Evolutionary conservation across 768 basidiomycete genomes (phyloP).

Genomic region (Lentinula sp.): DNA sequence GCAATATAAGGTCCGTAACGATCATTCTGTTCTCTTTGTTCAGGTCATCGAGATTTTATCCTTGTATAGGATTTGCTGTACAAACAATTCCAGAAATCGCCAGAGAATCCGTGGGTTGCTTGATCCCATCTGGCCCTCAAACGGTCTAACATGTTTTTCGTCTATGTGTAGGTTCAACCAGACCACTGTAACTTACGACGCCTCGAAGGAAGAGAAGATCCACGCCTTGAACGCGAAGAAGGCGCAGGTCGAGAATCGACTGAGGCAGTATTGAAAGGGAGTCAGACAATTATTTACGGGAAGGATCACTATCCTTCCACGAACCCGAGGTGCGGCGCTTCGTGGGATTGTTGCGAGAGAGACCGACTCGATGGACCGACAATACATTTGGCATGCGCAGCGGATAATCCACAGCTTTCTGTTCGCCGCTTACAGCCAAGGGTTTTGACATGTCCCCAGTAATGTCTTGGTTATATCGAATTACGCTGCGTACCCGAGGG

Average conservation of each 20-base stretch:
- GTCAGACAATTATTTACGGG: background rate
- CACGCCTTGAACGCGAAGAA: slow-evolving; percentile 67
- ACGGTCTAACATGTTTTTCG: background rate
- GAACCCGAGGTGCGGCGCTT: background rate
- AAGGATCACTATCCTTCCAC: background rate
- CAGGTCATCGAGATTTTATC: background rate
- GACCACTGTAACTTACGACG: slow-evolving; percentile 71
- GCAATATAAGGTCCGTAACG: slow-evolving; percentile 69
- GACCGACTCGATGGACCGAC: background rate
- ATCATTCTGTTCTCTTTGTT: background rate
- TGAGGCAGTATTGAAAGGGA: slow-evolving; percentile 33
- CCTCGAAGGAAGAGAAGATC: slow-evolving; percentile 81
- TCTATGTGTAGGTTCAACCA: slow-evolving; percentile 70
- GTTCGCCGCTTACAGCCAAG: background rate
- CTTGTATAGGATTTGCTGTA: slow-evolving; percentile 65
- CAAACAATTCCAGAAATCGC: slow-evolving; percentile 96
- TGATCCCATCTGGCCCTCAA: background rate
- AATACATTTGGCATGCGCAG: background rate
- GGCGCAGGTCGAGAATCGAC: slow-evolving; percentile 56
- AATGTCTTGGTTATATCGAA: background rate
- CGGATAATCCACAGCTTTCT: background rate
- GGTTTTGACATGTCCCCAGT: background rate
- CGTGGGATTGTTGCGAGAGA: background rate
- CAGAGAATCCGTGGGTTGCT: slow-evolving; percentile 81
- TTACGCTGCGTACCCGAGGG: background rate